Percentiles rank a stretch among this genome's conserved stretches.
Evolutionary conservation across 129 eudicot species (phyloP).

Genomic region (Flaveria trinervia): DNA sequence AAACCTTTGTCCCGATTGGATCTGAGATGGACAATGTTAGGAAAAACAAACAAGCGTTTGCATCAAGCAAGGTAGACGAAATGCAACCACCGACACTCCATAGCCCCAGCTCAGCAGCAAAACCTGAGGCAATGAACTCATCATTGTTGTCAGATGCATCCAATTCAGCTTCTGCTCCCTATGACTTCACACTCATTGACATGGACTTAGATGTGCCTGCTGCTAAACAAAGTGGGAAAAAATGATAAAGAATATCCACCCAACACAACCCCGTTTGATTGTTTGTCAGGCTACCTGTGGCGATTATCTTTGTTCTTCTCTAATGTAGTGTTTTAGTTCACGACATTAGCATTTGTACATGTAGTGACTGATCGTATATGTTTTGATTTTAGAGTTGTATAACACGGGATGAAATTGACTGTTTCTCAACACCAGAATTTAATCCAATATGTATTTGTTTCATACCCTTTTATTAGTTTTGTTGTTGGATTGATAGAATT

Average conservation of each 20-base stretch:
- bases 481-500: too few species aligned
- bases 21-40: conserved; percentile 92
- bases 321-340: conserved; percentile 5
- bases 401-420: not conserved
- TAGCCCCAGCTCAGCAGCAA: conserved; percentile 33
- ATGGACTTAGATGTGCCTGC: conserved; percentile 65
- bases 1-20: conserved; percentile 96
- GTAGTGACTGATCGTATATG: conserved; percentile 26
- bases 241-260: conserved; percentile 36
- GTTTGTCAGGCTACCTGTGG: not conserved
- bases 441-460: not conserved
- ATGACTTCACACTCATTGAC: conserved; percentile 80
- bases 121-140: conserved; percentile 69
- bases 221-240: conserved; percentile 39
- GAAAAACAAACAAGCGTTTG: conserved; percentile 59
- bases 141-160: conserved; percentile 54
- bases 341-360: conserved; percentile 50
- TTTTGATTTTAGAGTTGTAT: conserved; percentile 4
- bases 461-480: not conserved
- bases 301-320: not conserved
- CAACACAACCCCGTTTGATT: not conserved
- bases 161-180: conserved; percentile 46
- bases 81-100: conserved; percentile 23
- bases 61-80: conserved; percentile 34
- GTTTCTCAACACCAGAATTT: not conserved